A percentile compares a stretch with the other conserved stretches of the same genome.
Evolutionary conservation across 768 basidiomycete species (phyloP).

Genomic region (Dendrothele bispora): DNA sequence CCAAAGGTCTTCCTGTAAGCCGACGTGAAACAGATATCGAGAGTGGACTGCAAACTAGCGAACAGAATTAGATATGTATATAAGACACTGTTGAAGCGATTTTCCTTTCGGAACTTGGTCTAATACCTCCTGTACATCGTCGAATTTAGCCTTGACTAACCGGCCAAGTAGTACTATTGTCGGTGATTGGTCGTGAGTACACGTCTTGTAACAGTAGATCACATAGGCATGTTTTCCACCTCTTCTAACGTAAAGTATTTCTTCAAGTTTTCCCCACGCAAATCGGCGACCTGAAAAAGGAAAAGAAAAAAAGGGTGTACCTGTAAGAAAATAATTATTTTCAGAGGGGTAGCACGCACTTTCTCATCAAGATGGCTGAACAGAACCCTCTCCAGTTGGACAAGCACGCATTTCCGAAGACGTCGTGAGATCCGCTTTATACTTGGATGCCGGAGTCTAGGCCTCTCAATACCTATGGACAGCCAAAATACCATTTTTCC

Average conservation of each 20-base stretch:
- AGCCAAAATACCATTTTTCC: too few relatives aligned
- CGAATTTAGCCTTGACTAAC: too few relatives aligned
- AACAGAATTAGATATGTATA: too few relatives aligned
- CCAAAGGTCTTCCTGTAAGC: conserved; percentile 5
- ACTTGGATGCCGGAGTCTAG: conserved; percentile 37
- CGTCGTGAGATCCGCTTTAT: conserved; percentile 38
- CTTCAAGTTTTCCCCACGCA: conserved; percentile 49
- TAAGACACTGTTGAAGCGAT: too few relatives aligned
- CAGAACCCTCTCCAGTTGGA: conserved; percentile 47
- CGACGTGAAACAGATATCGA: not conserved
- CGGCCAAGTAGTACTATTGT: too few relatives aligned
- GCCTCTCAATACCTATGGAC: conserved; percentile 47
- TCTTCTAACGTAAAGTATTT: conserved; percentile 54
- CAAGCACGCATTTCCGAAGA: conserved; percentile 49
- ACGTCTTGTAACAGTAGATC: not conserved
- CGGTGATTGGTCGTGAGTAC: not conserved
- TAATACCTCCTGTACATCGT: too few relatives aligned
- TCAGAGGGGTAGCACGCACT: conserved; percentile 25
- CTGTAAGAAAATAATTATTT: too few relatives aligned
- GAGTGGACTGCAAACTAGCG: too few relatives aligned
- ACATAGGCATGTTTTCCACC: conserved; percentile 33
- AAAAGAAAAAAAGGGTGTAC: not conserved
- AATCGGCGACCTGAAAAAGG: conserved; percentile 42
- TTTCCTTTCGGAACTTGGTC: too few relatives aligned
- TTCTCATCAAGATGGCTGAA: conserved; percentile 57